Evolutionary conservation across 1,139 yeast species (phyloP), one percentile per base, ranked within the genome.

Genomic region (Taiozyma sp.): DNA sequence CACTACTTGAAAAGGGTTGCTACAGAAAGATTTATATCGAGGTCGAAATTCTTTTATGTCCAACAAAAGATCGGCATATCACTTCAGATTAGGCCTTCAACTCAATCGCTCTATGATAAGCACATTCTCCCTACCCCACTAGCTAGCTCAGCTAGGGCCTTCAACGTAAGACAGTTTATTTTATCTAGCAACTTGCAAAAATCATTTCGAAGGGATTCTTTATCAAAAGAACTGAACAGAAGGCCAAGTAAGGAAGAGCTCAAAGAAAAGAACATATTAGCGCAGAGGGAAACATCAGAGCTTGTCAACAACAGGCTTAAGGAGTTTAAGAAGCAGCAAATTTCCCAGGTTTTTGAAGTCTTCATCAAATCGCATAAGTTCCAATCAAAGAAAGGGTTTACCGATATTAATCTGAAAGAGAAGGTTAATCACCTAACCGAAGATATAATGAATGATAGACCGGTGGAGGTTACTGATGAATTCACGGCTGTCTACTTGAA

Each of bases 181-280:
- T 38, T 54, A 8, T 47, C 51, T 4, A 45, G 38, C n/a, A 49
- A 43, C 29, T 40, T 58, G 13, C 56, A 58, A 38, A 55, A 51
- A 36, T 56, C 60, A 7, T 50, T 59, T 38, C 51, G 55, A 38
- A 48, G 54, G n/a, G 61, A 58, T 39, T 54, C 51, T 2, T 39
- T 60, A 8, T 43, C 55, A 1, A 60, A 58, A 46, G 32, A 50
- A 4, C 47, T 60, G 16, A 53, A 53, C 27, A 58, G 43, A 39
- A 51, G 64, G 38, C 64, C 64, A 14, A 44, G 49, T 7, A 41
- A 48, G 10, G n/a, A 53, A 8, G 63, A 59, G 27, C 32, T 61
- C 24, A 50, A 54, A 43, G 50, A 51, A 27, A 55, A 53, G 44
- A 57, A 58, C 32, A 61, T 61, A 23, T 42, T 59, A 5, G 49